Percentiles rank a stretch among this genome's conserved stretches.
Evolutionary conservation across 1,284 basidiomycete species (phyloP).

Genomic region (Coniferiporia weirii): DNA sequence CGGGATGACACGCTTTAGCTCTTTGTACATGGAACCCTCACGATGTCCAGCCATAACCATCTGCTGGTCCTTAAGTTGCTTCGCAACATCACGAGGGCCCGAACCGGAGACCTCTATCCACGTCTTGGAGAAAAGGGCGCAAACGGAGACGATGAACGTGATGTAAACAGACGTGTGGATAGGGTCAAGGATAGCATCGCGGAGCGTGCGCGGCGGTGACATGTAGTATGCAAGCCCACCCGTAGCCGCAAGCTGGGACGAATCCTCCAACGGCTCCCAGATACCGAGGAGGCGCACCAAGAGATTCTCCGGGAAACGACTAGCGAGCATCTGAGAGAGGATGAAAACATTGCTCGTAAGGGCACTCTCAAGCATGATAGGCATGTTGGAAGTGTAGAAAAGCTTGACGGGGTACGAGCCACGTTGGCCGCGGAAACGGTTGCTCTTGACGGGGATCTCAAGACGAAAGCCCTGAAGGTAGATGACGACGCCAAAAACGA

Average conservation of each 20-base stretch:
- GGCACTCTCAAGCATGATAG: slow-evolving; percentile 97
- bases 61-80: slow-evolving; percentile 97
- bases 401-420: slow-evolving; percentile 97
- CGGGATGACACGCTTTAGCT: slow-evolving; percentile 95
- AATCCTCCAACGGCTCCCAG: slow-evolving; percentile 97
- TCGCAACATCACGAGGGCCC: slow-evolving; percentile 93
- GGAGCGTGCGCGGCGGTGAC: slow-evolving; percentile 90
- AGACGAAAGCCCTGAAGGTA: slow-evolving; percentile 99
- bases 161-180: slow-evolving; percentile 93
- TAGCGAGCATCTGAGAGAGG: slow-evolving; percentile 91
- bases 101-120: slow-evolving; percentile 97
- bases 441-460: slow-evolving; percentile 98
- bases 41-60: slow-evolving; percentile 99
- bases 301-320: slow-evolving; percentile 88
- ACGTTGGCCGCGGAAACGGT: slow-evolving; percentile 92
- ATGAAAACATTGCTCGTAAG: slow-evolving; percentile 95
- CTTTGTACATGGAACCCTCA: slow-evolving; percentile 98
- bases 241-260: slow-evolving; percentile 84
- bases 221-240: slow-evolving; percentile 98
- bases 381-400: slow-evolving; percentile 99
- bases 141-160: slow-evolving; percentile 88
- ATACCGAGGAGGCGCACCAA: slow-evolving; percentile 88
- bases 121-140: slow-evolving; percentile 97
- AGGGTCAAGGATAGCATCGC: slow-evolving; percentile 84
- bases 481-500: slow-evolving; percentile 93